Base-by-base conservation (phyloP, 208 protist genomes). In the Trypanosoma vivax region DNA sequence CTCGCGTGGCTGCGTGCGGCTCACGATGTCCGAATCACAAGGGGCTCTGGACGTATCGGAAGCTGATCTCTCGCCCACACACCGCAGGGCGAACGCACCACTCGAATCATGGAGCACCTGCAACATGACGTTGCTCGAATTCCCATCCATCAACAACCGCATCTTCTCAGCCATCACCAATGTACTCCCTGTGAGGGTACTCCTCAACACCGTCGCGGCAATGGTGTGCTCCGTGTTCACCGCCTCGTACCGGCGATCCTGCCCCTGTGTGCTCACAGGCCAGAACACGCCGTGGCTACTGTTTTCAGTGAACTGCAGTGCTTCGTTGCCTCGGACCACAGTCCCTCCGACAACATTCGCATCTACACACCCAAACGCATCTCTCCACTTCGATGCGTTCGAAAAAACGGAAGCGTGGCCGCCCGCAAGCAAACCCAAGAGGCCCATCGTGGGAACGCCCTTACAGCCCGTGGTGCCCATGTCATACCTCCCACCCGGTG, bases 201-300 rank as follows among this genome's bases (percentile, higher is more conserved):
- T 13, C 13, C 7, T n/a, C 33, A 37, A 13, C 13, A 37, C 10
- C 7, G 7, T 37, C 13, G 33, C 33, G 13, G 13, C 33, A 9
- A 24, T 9, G 7, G 40, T 45, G 40, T 21, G 18, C 11, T 45
- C 7, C 9, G 10, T 18, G 7, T 47, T 59, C 24, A 41, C 29
- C 37, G 50, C 47, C 2, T 40, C 21, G 29, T 59, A 59, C 11
- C 27, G 25, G 11, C 40, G 52, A 27, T 59, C 45, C 52, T 59
- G 52, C 18, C 52, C 40, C 29, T 59, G 52, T 10, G 28, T 59
- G 6, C 40, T 18, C 2, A 59, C 52, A 14, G 52, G 52, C 52
- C 52, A 59, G 5, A 25, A 1, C 37, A 38, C 52, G 6, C 48
- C 33, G 3, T 5, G 23, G 24, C 19, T 23, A 25, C 3, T 11